Base-by-base conservation (phyloP, 164 flowering plant genomes). In the Magnolia kwangsiensis region DNA sequence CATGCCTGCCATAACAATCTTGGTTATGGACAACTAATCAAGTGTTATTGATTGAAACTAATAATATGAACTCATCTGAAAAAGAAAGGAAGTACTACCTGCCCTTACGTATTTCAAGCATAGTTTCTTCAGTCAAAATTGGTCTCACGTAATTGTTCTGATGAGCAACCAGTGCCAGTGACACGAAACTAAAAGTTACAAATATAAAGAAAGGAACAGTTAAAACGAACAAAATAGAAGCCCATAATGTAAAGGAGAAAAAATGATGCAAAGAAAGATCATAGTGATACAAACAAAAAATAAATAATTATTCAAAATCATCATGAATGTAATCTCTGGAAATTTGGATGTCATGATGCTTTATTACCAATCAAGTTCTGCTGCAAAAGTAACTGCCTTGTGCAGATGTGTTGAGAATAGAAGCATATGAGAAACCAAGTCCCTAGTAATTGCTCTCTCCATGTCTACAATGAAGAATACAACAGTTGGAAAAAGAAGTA, bases 131-230 rank as follows among this genome's bases (percentile, higher is more conserved):
- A 55, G 93, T 91, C 87, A 95, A 82, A 82, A 73, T 79, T 23
- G 99, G 99, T 82, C 97, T 89, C 78, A 86, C 94, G 81, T 93
- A 94, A 78, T 91, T 95, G 90, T 93, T 88, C 74, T 95, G 99
- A 27, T 86, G 89, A 72, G 99, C 98, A 83, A 91, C 95, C 77
- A 89, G 78, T 72, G 99, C 92, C 86, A 95, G 71, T 63, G 99
- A 89, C 83, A 94, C 82, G 83, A 88, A 61, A 82, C 98, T 95
- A 74, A 50, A 77, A 45, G 45, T 19, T 7, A 74, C 9, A 66
- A 14, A 74, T 49, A 8, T 63, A 7, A 14, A 13, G 21, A 64
- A 72, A 37, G 45, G 45, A 37, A 37, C 45, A 37, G 45, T 55
- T 3, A 69, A 23, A 72, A 59, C 21, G 68, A 58, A 13, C 16